Conservation (phyloP, 345 rosid species). For the Euclidium syriacum region DNA sequence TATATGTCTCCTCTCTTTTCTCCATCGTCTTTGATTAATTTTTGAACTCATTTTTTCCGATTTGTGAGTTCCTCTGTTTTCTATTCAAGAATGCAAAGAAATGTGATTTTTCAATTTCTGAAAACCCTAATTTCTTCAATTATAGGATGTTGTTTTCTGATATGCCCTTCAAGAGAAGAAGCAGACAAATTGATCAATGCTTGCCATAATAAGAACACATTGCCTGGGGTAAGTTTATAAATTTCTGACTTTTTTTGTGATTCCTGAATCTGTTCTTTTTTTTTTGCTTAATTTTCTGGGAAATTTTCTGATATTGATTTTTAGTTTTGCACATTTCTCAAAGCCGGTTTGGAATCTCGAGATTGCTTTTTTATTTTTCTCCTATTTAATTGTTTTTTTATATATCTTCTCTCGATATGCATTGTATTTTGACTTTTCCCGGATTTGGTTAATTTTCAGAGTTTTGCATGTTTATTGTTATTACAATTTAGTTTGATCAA, state of each 20-base stretch:
- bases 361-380: slow-evolving; percentile 7
- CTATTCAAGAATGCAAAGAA: neutral
- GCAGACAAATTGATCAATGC: slow-evolving; percentile 87
- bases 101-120: neutral
- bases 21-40: neutral
- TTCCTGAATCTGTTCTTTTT: neutral
- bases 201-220: slow-evolving; percentile 87
- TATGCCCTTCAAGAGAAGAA: slow-evolving; percentile 87
- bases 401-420: slow-evolving; percentile 9
- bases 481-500: neutral
- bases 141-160: slow-evolving; percentile 85
- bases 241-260: neutral
- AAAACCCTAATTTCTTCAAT: slow-evolving; percentile 42
- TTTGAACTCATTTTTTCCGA: neutral
- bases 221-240: slow-evolving; percentile 70
- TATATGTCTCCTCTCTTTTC: neutral
- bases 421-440: neutral
- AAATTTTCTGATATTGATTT: neutral
- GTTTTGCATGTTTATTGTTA: slow-evolving; percentile 8
- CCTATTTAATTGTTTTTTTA: neutral
- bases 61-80: neutral
- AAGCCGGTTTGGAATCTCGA: slow-evolving; percentile 17
- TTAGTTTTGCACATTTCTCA: slow-evolving; percentile 6
- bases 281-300: neutral
- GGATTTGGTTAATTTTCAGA: neutral